Base-by-base conservation (phyloP, 2,329 filamentous ascomycete species). In the Penicillium sp. region DNA sequence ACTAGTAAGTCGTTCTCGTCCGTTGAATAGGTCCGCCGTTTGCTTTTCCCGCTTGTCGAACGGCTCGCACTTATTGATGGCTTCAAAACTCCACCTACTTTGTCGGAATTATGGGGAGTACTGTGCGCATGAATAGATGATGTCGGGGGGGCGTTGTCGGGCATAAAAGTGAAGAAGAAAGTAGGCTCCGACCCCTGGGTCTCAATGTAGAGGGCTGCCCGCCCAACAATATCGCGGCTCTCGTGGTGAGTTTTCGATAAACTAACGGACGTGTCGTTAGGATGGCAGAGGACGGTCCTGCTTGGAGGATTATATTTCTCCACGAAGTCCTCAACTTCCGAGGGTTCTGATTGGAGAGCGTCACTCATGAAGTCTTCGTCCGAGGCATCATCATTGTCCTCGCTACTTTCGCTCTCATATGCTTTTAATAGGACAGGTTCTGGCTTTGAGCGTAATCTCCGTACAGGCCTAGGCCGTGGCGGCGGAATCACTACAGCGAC, bases 401-500 rank as follows among this genome's bases (percentile, higher is more conserved):
- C 26, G n/a, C 28, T 48, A 25, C 42, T n/a, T 55, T 19, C 53
- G 40, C 42, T 55, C 42, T 25, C 1, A 55, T 55, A 13, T 3
- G 16, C 28, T 26, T 55, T 30, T 35, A 14, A 35, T 48, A 6
- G 1, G 37, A 55, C n/a, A 55, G 10, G 40, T 46, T 55, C 48
- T 37, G n/a, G 3, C 40, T 6, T 55, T 55, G n/a, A 16, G 40
- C 28, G 40, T 55, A 35, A 1, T 38, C n/a, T 46, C 40, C 28
- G 30, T 46, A 55, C 4, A 35, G 16, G 26, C 25, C 53, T 55
- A 22, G 51, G 22, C 7, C 35, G 35, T 38, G n/a, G 42, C 19
- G 19, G 53, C 37, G 53, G 42, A 45, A 55, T 55, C 37, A 55
- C 53, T 22, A 55, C n/a, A 25, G 53, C 40, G 40, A 55, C n/a